Evolutionary conservation across 768 basidiomycete genomes (phyloP).

Genomic region (Xerocomus potaroensis): DNA sequence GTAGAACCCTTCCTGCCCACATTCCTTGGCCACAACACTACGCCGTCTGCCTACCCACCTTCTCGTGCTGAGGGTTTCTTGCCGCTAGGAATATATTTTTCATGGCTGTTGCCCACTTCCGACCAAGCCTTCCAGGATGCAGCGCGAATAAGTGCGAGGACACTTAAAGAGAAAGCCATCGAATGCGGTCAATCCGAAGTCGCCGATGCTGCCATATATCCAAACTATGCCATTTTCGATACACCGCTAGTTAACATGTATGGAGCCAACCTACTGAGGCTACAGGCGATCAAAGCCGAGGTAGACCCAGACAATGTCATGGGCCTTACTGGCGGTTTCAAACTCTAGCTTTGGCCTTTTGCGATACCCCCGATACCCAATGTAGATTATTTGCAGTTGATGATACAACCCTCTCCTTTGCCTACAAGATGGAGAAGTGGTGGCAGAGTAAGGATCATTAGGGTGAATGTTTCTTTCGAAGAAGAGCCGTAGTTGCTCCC

Average conservation of each 20-base stretch:
- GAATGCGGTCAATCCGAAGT: conserved; percentile 38
- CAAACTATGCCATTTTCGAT: conserved; percentile 51
- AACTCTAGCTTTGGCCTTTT: conserved; percentile 31
- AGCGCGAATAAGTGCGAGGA: conserved; percentile 32
- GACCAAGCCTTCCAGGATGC: conserved; percentile 31
- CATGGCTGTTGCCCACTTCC: background rate
- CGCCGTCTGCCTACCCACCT: conserved; percentile 43
- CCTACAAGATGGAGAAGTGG: background rate
- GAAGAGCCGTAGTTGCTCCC: conserved; percentile 6
- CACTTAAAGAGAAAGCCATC: conserved; percentile 37
- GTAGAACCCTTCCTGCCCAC: conserved; percentile 48
- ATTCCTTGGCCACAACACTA: conserved; percentile 34
- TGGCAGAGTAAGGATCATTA: conserved; percentile 7
- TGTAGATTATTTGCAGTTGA: no score
- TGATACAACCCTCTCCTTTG: no score
- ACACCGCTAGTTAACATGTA: conserved; percentile 47
- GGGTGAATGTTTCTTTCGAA: conserved; percentile 9
- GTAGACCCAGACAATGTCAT: conserved; percentile 32
- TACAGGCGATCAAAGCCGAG: conserved; percentile 16
- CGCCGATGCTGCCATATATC: conserved; percentile 39
- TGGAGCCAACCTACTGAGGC: conserved; percentile 35
- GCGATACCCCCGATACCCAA: no score
- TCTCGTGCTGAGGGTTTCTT: conserved; percentile 31
- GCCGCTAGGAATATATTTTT: conserved; percentile 43
- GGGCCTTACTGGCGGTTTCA: conserved; percentile 51